Base-by-base conservation (phyloP, 2,329 filamentous ascomycete genomes). In the Arachnomyces sp. region DNA sequence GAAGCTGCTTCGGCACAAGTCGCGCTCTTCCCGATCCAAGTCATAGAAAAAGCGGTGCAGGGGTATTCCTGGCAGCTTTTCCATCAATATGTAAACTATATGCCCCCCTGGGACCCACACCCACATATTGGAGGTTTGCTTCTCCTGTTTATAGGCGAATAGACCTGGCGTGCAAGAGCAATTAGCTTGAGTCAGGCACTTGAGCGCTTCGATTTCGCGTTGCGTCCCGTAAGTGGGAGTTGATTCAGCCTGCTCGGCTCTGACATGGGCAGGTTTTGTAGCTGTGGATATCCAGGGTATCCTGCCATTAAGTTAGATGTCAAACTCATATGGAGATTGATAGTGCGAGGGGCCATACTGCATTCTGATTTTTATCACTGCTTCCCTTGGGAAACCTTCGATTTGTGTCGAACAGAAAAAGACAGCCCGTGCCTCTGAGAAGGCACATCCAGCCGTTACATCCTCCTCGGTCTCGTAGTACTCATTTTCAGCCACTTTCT, bases 311-410 rank as follows among this genome's bases (percentile, higher is more conserved):
- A 25, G 21, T 25, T 25, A 25, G 21, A 9, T 25, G 5, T 9
- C 5, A 9, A 25, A 9, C 21, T 25, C 21, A 5, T 25, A n/a
- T n/a, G 21, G 21, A 25, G 9, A 25, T 25, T 25, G 28, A 13
- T 15, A 13, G 36, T 12, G 18, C 5, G 28, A 5, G 3, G 3
- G 28, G 11, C 14, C 31, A 28, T 16, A 42, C 39, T 42, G 39
- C 34, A 42, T 37, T n/a, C 30, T 32, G 14, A 42, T 31, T 18
- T 42, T 42, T 12, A 42, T 13, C 3, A 42, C 17, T 3, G 39
- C 39, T 15, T 42, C 34, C 15, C 11, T 7, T 15, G 39, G 39
- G 12, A 30, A 33, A 3, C 3, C 2, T 15, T 34, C 39, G n/a
- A n/a, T n/a, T 14, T 28, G 5, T 13, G 31, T 42, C 7, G 34